phyloP scores from a whole-genome alignment of 1,139 yeast species.

The Kazachstania sp. region DNA sequence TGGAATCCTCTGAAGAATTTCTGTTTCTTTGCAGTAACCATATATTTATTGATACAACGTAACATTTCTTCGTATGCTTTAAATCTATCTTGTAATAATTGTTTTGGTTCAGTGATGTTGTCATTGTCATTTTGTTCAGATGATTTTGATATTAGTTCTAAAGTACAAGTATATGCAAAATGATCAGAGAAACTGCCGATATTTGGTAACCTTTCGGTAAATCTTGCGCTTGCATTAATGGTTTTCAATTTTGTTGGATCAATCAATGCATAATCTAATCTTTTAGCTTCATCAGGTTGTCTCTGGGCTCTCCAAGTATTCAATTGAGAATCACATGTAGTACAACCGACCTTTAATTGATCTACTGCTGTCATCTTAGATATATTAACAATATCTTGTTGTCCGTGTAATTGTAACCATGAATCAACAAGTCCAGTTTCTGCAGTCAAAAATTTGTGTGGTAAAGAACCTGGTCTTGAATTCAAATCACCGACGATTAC shows the following conservation, averaged over 20 bases:
- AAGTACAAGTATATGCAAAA: slow-evolving; percentile 70
- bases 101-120: neutral
- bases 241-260: slow-evolving; percentile 50
- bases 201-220: slow-evolving; percentile 58
- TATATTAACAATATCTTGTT: slow-evolving; percentile 36
- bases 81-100: slow-evolving; percentile 19
- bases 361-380: slow-evolving; percentile 51
- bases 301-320: slow-evolving; percentile 77
- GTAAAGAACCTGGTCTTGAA: slow-evolving; percentile 78
- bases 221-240: slow-evolving; percentile 54
- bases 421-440: slow-evolving; percentile 71
- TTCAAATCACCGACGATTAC: slow-evolving; percentile 90
- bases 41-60: slow-evolving; percentile 47
- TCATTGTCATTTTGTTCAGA: neutral
- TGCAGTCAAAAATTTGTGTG: slow-evolving; percentile 61
- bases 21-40: slow-evolving; percentile 50
- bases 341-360: slow-evolving; percentile 67
- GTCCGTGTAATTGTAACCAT: slow-evolving; percentile 65
- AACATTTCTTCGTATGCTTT: slow-evolving; percentile 50
- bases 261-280: slow-evolving; percentile 83
- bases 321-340: slow-evolving; percentile 79
- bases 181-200: slow-evolving; percentile 82
- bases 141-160: slow-evolving; percentile 28
- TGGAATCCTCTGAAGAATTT: slow-evolving; percentile 57
- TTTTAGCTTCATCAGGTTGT: slow-evolving; percentile 65